Evolutionary conservation across 176 grass and related monocot species (phyloP).

Genomic region (Musa schizocarpa): DNA sequence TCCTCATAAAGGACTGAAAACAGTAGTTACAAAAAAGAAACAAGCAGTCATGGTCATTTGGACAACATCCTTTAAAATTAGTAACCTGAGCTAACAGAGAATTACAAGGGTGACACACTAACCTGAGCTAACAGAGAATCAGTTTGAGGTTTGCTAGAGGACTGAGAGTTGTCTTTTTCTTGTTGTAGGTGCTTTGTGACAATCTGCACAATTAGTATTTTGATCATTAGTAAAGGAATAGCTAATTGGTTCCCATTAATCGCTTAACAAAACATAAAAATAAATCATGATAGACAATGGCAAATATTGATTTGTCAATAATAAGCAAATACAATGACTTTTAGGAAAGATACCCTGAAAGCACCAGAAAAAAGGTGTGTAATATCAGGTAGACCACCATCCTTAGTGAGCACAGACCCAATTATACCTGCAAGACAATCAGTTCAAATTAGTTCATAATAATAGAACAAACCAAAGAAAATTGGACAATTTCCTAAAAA

Average conservation of each 20-base stretch:
- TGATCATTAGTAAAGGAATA: background rate
- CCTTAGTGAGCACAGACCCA: slow-evolving; percentile 20
- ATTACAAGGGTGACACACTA: background rate
- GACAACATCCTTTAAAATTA: background rate
- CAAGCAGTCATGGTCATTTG: background rate
- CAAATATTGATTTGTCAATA: background rate
- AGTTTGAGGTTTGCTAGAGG: background rate
- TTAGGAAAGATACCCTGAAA: slow-evolving; percentile 25
- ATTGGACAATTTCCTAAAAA: no score
- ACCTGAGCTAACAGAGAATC: slow-evolving; percentile 25
- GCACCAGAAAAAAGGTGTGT: slow-evolving; percentile 31
- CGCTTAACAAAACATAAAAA: background rate
- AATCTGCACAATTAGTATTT: background rate
- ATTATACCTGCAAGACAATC: slow-evolving; percentile 23
- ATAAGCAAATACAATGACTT: background rate
- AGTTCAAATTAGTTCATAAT: background rate
- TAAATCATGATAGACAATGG: background rate
- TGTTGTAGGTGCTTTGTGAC: slow-evolving; percentile 15
- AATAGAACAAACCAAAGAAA: background rate
- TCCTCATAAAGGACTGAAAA: background rate
- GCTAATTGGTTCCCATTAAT: background rate
- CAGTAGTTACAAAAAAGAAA: background rate
- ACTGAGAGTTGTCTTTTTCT: background rate
- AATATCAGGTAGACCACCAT: slow-evolving; percentile 17
- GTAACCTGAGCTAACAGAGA: background rate